Percentiles rank a stretch among this genome's conserved stretches.
These are phyloP conservation scores for Cylindrotheca closterium DNA, from an alignment of 108 stramenopile species.

Conservation along the genomic window DNA sequence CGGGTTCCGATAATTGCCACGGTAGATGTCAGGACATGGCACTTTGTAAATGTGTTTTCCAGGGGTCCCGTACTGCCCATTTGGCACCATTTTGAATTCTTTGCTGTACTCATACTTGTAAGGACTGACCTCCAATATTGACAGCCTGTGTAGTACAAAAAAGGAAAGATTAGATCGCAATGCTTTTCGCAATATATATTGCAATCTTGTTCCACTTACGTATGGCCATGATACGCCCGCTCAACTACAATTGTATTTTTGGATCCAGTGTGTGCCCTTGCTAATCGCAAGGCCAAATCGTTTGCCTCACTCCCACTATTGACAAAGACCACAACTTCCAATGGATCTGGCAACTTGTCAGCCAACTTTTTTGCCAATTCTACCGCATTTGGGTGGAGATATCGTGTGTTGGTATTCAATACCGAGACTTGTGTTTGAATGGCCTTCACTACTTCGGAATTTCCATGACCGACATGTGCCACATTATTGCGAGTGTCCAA, in stretches of 20 bases:
- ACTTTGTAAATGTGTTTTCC: conserved; percentile 72
- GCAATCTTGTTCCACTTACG: too few species aligned
- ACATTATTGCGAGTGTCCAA: conserved; percentile 95
- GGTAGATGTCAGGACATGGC: conserved; percentile 84
- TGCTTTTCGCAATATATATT: too few species aligned
- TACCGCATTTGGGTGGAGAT: conserved; percentile 85
- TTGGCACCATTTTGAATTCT: conserved; percentile 36
- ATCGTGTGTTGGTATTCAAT: conserved; percentile 92
- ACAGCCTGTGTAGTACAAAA: conserved; percentile 11
- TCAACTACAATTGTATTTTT: conserved; percentile 76
- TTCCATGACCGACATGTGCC: conserved; percentile 80
- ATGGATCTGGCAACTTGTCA: conserved; percentile 55
- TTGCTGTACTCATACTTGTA: conserved; percentile 88
- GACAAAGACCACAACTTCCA: conserved; percentile 87
- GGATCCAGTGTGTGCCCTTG: conserved; percentile 58
- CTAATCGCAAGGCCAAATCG: conserved; percentile 94
- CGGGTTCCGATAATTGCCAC: conserved; percentile 57
- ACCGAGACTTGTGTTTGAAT: conserved; percentile 58
- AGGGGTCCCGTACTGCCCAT: conserved; percentile 30
- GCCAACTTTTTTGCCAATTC: conserved; percentile 61
- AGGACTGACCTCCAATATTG: conserved; percentile 81
- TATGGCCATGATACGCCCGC: conserved; percentile 94
- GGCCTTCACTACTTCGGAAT: conserved; percentile 73
- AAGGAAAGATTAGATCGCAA: too few species aligned
- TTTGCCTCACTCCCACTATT: conserved; percentile 97